These are phyloP conservation scores for Rubroboletus satanas DNA, from an alignment of 768 basidiomycete species.

Conservation along the genomic window DNA sequence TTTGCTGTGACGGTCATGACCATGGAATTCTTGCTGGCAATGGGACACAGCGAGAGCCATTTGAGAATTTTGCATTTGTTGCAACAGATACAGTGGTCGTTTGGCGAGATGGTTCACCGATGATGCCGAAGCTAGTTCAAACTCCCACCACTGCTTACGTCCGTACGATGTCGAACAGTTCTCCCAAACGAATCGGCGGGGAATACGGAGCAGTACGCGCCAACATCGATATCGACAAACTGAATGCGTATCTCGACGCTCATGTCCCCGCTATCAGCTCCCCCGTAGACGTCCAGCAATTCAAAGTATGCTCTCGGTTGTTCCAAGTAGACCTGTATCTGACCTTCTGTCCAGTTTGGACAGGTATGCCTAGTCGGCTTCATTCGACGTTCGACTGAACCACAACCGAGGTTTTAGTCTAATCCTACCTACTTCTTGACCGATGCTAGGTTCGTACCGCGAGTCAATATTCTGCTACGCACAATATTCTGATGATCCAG, in stretches of 20 bases:
- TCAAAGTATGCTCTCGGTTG: slow-evolving; percentile 58
- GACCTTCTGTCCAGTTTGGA: slow-evolving; percentile 58
- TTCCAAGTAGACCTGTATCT: not conserved
- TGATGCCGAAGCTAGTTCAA: too few relatives aligned
- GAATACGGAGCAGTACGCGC: slow-evolving; percentile 75
- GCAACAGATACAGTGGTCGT: not conserved
- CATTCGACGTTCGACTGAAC: not conserved
- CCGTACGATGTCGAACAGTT: slow-evolving; percentile 19
- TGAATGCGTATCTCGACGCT: slow-evolving; percentile 62
- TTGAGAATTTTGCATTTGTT: not conserved
- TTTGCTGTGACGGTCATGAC: not conserved
- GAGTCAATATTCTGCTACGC: not conserved
- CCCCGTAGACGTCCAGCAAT: slow-evolving; percentile 84
- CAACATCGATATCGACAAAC: slow-evolving; percentile 55
- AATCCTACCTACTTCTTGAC: slow-evolving; percentile 96
- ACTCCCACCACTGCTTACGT: not conserved
- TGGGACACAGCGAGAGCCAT: not conserved
- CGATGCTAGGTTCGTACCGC: slow-evolving; percentile 55
- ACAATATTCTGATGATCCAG: not conserved
- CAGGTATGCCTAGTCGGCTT: slow-evolving; percentile 52
- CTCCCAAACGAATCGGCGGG: slow-evolving; percentile 56
- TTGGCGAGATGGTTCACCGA: not conserved
- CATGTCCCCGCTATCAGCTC: slow-evolving; percentile 52
- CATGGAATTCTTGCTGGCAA: not conserved
- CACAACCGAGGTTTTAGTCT: slow-evolving; percentile 48